Evolutionary conservation across 2,329 filamentous ascomycete species (phyloP), one percentile per base, ranked within the genome.

Genomic region (Alternaria alternata): DNA sequence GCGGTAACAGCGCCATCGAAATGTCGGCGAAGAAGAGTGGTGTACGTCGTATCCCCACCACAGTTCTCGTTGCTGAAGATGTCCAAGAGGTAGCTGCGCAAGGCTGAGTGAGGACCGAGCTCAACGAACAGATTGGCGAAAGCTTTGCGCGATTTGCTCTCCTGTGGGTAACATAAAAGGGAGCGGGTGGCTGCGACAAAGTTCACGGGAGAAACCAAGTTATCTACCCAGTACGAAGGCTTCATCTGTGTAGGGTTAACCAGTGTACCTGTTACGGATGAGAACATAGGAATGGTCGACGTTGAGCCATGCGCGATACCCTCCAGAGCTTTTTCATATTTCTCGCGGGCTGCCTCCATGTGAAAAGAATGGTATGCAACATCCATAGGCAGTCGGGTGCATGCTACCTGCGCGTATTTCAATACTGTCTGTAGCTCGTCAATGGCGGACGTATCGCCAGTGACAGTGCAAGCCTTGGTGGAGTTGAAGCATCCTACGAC

Each of bases 281-380:
- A 67, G 20, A 62, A 54, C 55, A 64, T 63, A 11, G 53, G 42
- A 9, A 52, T 24, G n/a, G 42, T 42, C 12, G 58, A 47, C 1
- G 14, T 57, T 8, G 42, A 43, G 30, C 34, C 20, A 48, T 51
- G 44, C 14, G 28, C 4, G 34, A 61, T 47, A 30, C 43, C 53
- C 9, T 42, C 42, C n/a, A 57, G 20, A 53, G 58, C 51, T 7
- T 24, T 44, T 14, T 46, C 48, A 12, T 57, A 62, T 6, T 26
- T 41, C 14, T 61, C 51, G 7, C 47, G 39, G 14, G 51, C 44
- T 32, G 44, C n/a, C 3, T 54, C 20, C 80, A 81, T 81, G 34
- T 82, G 80, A 34, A 76, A 73, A 0, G 79, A 81, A 53, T 83
- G 82, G 48, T 83, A 84, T 16, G 56, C 56, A n/a, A 58, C 26